Evolutionary conservation across 352 stramenopile genomes (phyloP), one percentile per base, ranked within the genome.

Genomic region (Globisporangium perplexum): DNA sequence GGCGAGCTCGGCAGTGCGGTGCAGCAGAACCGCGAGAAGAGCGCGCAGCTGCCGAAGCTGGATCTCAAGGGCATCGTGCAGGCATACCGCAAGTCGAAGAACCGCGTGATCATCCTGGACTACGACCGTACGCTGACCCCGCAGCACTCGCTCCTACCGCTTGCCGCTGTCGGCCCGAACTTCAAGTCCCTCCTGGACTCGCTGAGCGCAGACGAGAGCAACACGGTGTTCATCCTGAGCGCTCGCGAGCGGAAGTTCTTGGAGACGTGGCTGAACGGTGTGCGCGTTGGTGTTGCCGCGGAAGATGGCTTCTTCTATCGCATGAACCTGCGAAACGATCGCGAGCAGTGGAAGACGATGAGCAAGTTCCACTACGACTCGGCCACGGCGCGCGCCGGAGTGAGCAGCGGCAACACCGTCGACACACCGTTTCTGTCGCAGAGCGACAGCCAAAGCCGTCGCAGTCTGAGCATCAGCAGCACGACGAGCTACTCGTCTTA

Each of bases 41-140:
- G 72, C 3, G 70, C 57, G 8, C 70, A 83, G 42, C 43, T 90
- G 7, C 79, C 79, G 7, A 87, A 87, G 47, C 66, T 90, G 12
- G 74, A 88, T 44, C 59, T 65, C 24, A 71, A 74, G 22, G 50
- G 63, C 12, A 80, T 95, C 26, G 77, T 85, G 14, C 49, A 71
- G 22, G 71, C 80, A 8, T 96, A 96, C 65, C 64, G 69, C 18
- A 72, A 62, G 22, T 60, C 86, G 14, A 65, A 81, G 48, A 95
- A 93, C 53, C 79, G 86, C 2, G 71, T 96, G 24, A 93, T 96
- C 50, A 90, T 96, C 55, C 55, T 91, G 54, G 86, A 96, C 54
- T 96, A 96, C 60, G 86, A 96, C 56, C 79, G 85, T 10, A 93
- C 86, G 36, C 74, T 96, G 35, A 86, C 68, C 15, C 75, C 77